Evolutionary conservation across 768 basidiomycete genomes (phyloP), one percentile per base, ranked within the genome.

Genomic region (Gloeophyllum trabeum): DNA sequence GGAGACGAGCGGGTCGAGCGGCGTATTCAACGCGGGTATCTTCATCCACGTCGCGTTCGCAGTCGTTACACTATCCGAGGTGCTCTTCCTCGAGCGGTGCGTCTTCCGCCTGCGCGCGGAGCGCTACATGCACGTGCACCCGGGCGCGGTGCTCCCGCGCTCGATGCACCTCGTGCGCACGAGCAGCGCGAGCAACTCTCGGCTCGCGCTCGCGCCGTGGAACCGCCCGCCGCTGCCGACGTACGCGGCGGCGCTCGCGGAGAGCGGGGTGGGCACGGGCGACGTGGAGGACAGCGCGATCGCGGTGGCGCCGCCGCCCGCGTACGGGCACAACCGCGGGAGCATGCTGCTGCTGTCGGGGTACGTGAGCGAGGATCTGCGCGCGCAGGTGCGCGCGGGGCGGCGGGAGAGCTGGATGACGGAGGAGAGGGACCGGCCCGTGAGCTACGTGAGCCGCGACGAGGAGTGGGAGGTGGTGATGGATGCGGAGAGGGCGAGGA

Each of bases 271-370:
- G 12, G 80, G 79, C 25, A 84, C 83, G 3, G 82, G 81, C 32
- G 82, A 85, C 55, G 81, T 81, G 21, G 83, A 85, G 49, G 81
- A 83, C 55, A 64, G 74, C 52, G 55, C 71, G 26, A 85, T 83
- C 44, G 81, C 80, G 3, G 69, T 65, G 16, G 68, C 76, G 3
- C 81, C 83, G 1, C 83, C 83, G 5, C 83, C 83, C 6, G 79
- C 79, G n/a, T 85, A 85, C 54, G 82, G 83, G 19, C 70, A 81
- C 49, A 81, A 79, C 16, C 70, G 81, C 38, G 81, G 79, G 25
- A 81, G 78, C 59, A 79, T 67, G 16, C 63, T 84, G 35, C 51
- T 84, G 35, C 63, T 82, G 16, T 52, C 69, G 1, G 75, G 76
- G 4, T 71, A 66, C 55, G 53, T 81, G 41, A 58, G 62, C 35